phyloP scores from a whole-genome alignment of 1,284 basidiomycete species.

The Vanrija sp. region DNA sequence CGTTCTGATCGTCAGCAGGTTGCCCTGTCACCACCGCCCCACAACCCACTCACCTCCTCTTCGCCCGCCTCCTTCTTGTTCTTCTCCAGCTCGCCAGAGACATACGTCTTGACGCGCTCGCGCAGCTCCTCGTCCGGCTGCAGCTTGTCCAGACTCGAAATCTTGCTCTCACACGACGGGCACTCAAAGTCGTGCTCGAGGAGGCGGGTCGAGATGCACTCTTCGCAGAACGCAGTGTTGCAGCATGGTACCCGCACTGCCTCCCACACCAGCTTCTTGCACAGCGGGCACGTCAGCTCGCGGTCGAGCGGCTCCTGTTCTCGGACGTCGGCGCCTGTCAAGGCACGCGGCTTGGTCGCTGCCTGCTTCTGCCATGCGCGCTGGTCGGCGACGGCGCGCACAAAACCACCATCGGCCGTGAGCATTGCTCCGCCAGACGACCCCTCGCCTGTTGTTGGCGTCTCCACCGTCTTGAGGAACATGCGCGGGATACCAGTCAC shows the following conservation, averaged over 20 bases:
- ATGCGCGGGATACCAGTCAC: slow-evolving; percentile 97
- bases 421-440: slow-evolving; percentile 87
- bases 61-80: slow-evolving; percentile 60
- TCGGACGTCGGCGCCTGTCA: slow-evolving; percentile 79
- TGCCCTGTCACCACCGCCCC: too few species aligned
- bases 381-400: slow-evolving; percentile 89
- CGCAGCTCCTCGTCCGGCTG: slow-evolving; percentile 71
- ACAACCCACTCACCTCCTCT: slow-evolving; percentile 29
- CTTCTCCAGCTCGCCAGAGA: slow-evolving; percentile 76
- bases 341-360: slow-evolving; percentile 65
- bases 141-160: slow-evolving; percentile 79
- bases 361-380: slow-evolving; percentile 88
- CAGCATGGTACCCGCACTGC: slow-evolving; percentile 90
- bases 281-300: slow-evolving; percentile 76
- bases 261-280: slow-evolving; percentile 82
- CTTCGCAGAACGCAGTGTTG: slow-evolving; percentile 83
- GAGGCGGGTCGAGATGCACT: slow-evolving; percentile 85
- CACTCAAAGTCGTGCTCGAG: slow-evolving; percentile 90
- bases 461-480: slow-evolving; percentile 94
- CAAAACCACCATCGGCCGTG: slow-evolving; percentile 92
- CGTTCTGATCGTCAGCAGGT: background rate
- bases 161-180: slow-evolving; percentile 78
- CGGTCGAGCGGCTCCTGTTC: slow-evolving; percentile 64
- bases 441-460: slow-evolving; percentile 63
- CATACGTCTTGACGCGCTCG: slow-evolving; percentile 70